These are phyloP conservation scores for Penicillium waksmanii DNA, from an alignment of 495 filamentous ascomycete genomes.

Conservation along the genomic window DNA sequence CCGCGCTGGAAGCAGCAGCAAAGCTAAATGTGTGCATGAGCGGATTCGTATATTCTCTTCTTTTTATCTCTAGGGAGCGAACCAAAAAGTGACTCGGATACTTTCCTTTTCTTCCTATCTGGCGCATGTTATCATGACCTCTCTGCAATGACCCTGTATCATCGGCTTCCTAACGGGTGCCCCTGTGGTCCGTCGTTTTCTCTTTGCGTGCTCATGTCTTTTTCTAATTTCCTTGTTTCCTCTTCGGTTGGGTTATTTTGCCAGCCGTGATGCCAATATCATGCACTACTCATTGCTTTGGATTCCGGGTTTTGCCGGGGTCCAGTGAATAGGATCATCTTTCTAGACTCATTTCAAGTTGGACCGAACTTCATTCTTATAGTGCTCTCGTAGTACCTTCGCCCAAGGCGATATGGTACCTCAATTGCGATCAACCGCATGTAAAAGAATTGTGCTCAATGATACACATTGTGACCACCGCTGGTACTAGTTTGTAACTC, in stretches of 20 bases:
- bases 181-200: constrained; percentile 18
- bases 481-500: no score
- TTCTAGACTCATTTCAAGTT: constrained; percentile 5
- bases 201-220: constrained; percentile 24
- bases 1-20: constrained; percentile 50
- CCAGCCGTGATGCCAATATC: constrained; percentile 32
- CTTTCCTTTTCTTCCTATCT: constrained; percentile 31
- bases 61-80: constrained; percentile 28
- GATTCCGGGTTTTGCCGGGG: constrained; percentile 16
- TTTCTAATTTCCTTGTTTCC: constrained; percentile 26
- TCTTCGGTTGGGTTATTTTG: constrained; percentile 20
- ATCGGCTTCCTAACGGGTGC: constrained; percentile 24
- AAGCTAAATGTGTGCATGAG: constrained; percentile 31
- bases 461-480: no score
- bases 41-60: constrained; percentile 24
- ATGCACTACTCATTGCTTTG: constrained; percentile 16
- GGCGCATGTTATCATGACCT: constrained; percentile 37
- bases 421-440: no score
- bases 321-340: constrained; percentile 22
- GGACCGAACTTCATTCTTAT: not conserved
- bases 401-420: not conserved
- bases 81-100: constrained; percentile 35
- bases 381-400: not conserved
- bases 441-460: no score
- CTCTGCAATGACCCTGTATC: constrained; percentile 38